Percentiles rank a stretch among this genome's conserved stretches.
Evolutionary conservation across 2,329 filamentous ascomycete genomes (phyloP).

Genomic region (Fusarium nanum): DNA sequence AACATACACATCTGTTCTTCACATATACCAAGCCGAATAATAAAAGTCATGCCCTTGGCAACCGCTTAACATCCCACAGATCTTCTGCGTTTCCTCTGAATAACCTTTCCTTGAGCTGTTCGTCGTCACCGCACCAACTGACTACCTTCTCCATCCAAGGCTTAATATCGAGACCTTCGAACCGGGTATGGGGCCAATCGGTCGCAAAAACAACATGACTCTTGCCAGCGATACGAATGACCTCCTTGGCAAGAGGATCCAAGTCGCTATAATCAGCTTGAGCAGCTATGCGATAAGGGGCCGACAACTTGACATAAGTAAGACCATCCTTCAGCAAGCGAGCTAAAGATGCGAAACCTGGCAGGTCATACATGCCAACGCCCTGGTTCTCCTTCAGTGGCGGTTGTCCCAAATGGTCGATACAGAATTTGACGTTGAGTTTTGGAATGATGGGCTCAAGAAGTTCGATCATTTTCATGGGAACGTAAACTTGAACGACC

Average conservation of each 20-base stretch:
- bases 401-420: constrained; percentile 70
- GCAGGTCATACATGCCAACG: constrained; percentile 37
- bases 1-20: too few relatives aligned
- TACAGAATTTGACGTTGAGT: constrained; percentile 64
- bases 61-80: constrained; percentile 52
- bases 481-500: constrained; percentile 69
- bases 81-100: constrained; percentile 68
- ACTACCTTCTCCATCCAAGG: constrained; percentile 61
- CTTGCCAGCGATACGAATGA: constrained; percentile 57
- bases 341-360: constrained; percentile 55
- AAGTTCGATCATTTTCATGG: constrained; percentile 60
- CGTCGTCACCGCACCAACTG: constrained; percentile 62
- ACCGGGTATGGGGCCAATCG: constrained; percentile 74
- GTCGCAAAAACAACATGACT: constrained; percentile 66
- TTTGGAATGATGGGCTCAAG: constrained; percentile 62
- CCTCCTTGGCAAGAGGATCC: constrained; percentile 60
- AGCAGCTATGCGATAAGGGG: constrained; percentile 65
- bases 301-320: constrained; percentile 69
- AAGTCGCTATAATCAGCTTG: constrained; percentile 58
- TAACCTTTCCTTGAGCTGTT: constrained; percentile 59
- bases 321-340: constrained; percentile 59
- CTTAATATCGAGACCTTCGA: constrained; percentile 65
- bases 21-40: neutral
- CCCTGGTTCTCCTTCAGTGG: constrained; percentile 48
- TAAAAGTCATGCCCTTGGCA: neutral